Evolutionary conservation across 805 yeast genomes (phyloP), one percentile per base, ranked within the genome.

Genomic region (Sugiyamaella floridensis): DNA sequence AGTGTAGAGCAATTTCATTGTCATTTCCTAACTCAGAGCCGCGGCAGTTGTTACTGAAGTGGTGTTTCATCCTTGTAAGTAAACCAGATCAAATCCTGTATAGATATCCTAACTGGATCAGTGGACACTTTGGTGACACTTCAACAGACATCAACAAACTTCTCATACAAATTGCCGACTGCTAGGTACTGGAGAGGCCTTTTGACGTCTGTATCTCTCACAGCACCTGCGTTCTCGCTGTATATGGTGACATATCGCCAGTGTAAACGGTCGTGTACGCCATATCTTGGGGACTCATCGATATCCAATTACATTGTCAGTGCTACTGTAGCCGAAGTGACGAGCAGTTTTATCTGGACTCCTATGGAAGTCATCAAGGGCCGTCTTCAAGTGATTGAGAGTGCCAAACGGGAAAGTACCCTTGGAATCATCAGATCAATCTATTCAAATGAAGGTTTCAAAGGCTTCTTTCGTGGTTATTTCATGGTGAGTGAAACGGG

Each of bases 361-460:
- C 76, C 76, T 1, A 71, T 73, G 67, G 76, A 72, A 60, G 74
- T 71, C 20, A 58, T 72, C 50, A 72, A 72, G 58, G 75, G 75
- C 43, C 63, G 74, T 16, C 63, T 71, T 65, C 76, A 72, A 55
- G 62, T 72, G 29, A 58, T 65, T 15, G 53, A 60, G 15, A 54
- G 28, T 16, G 49, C 22, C 48, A 50, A 18, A 53, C 45, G 20
- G 19, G 34, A 43, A 4, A 40, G 59, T 28, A 53, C 64, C 5
- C 7, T 37, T 6, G 44, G 52, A 29, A 58, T 66, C 10, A 48
- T 69, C 16, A 45, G 55, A n/a, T 47, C 49, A n/a, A 55, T 56
- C 29, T 50, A 57, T 20, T 22, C 32, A 2, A 48, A 57, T 16
- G 61, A 57, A 22, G 58, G 60, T 2, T 16, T 43, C 3, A 26